Conservation (phyloP, 768 basidiomycete species). For the Naganishia friedmannii region DNA sequence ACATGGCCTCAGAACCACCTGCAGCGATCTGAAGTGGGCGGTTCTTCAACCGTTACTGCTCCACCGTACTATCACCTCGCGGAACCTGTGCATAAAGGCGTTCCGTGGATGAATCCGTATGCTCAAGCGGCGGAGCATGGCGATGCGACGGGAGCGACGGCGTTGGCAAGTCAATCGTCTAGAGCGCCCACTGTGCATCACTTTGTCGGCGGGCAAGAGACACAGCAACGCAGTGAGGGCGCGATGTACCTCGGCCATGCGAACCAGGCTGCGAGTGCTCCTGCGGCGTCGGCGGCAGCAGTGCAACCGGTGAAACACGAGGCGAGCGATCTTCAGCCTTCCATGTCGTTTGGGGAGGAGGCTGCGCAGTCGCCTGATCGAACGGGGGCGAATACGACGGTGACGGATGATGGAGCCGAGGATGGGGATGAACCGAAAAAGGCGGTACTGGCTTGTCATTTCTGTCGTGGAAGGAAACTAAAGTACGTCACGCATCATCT, state of each 20-base stretch:
- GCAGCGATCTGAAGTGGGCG: neutral
- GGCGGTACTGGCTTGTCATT: constrained; percentile 51
- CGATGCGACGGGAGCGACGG: neutral
- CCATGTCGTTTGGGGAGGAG: neutral
- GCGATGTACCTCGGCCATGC: neutral
- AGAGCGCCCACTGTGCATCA: constrained; percentile 1
- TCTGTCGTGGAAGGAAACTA: constrained; percentile 52
- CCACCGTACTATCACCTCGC: neutral
- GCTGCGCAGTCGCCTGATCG: neutral
- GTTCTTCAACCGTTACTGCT: neutral
- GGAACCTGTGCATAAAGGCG: neutral
- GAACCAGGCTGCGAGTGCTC: neutral
- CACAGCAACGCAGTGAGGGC: neutral
- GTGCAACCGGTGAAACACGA: neutral
- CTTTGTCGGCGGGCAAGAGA: too few species aligned
- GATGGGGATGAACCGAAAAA: constrained; percentile 34
- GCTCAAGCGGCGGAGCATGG: neutral
- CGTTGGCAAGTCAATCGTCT: neutral
- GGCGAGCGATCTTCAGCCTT: neutral
- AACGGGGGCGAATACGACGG: neutral
- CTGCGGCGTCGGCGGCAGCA: neutral
- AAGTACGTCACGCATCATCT: constrained; percentile 43
- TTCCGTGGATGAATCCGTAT: constrained; percentile 11
- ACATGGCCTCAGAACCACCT: constrained; percentile 2
- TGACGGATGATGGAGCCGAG: neutral